A percentile compares a stretch with the other conserved stretches of the same genome.
Conservation (phyloP, 148 eudicot species). For the Vaccinium macrocarpon region DNA sequence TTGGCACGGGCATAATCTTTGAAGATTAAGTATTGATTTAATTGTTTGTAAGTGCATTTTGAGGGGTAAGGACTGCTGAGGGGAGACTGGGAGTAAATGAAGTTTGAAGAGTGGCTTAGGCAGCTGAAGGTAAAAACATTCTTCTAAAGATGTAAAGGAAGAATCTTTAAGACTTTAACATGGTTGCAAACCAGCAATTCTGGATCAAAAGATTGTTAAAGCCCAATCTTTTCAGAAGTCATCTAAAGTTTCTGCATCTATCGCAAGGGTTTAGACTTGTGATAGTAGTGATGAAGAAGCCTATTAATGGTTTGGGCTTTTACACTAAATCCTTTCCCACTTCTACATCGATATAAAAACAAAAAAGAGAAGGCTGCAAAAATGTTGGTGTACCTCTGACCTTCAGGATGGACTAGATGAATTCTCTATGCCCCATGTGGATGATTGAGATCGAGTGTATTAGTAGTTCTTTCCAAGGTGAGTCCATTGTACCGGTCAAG, state of each 20-base stretch:
- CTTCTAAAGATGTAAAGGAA: neutral
- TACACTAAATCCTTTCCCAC: neutral
- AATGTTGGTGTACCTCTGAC: neutral
- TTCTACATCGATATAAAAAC: neutral
- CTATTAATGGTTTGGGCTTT: neutral
- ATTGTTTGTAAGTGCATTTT: neutral
- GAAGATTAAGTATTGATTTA: neutral
- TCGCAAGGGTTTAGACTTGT: neutral
- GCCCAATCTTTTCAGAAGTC: neutral
- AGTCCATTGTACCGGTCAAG: neutral
- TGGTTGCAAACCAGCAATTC: neutral
- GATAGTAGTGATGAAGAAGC: neutral
- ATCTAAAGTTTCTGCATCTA: neutral
- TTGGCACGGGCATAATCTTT: neutral
- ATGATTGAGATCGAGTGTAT: neutral
- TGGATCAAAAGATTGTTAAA: neutral
- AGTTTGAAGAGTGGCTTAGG: slow-evolving; percentile 8
- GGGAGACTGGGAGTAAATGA: neutral
- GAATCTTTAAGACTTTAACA: neutral
- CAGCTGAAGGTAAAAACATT: neutral
- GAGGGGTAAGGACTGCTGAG: neutral
- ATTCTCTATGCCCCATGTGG: neutral
- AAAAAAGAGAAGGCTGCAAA: neutral
- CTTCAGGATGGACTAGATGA: neutral
- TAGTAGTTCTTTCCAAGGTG: neutral